Conservation (phyloP, 306 rosid species). For the Oxytropis ochrocephala region DNA sequence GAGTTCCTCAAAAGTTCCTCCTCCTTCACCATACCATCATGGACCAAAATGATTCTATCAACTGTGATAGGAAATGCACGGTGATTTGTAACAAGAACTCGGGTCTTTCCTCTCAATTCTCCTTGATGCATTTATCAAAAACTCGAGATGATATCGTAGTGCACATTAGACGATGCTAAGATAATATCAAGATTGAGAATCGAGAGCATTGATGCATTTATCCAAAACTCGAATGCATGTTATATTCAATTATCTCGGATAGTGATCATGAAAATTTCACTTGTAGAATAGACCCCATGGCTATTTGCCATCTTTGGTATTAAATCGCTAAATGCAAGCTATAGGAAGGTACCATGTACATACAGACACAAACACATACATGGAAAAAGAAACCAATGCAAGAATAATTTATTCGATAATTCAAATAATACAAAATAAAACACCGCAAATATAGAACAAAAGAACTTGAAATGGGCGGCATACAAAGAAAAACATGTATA, state of each 20-base stretch:
- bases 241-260: background rate
- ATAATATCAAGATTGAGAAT: slow-evolving; percentile 4
- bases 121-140: slow-evolving; percentile 80
- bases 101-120: slow-evolving; percentile 76
- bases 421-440: background rate
- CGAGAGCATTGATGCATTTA: background rate
- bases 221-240: background rate
- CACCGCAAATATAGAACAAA: background rate
- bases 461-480: background rate
- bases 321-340: background rate
- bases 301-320: background rate
- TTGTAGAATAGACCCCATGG: too few relatives aligned
- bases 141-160: slow-evolving; percentile 37
- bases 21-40: slow-evolving; percentile 67
- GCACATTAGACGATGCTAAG: slow-evolving; percentile 7
- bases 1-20: slow-evolving; percentile 88
- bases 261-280: too few relatives aligned
- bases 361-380: background rate
- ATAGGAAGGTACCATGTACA: background rate
- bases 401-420: background rate
- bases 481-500: background rate
- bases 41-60: slow-evolving; percentile 69
- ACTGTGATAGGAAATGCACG: slow-evolving; percentile 94
- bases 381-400: background rate
- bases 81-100: slow-evolving; percentile 96